Evolutionary conservation across 2,329 filamentous ascomycete species (phyloP).

Genomic region (Stagonosporopsis rhizophila): DNA sequence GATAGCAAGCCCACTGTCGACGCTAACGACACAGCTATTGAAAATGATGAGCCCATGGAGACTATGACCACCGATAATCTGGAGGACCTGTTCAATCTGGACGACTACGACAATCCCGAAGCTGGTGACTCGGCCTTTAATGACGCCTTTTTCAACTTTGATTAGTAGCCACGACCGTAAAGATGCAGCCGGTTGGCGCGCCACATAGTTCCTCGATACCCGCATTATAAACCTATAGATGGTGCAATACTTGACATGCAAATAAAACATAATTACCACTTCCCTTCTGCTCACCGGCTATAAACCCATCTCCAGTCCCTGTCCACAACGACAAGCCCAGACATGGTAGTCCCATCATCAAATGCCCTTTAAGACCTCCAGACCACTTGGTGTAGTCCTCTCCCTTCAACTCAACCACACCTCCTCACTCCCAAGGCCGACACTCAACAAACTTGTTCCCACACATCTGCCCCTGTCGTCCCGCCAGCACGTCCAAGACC

Average conservation of each 20-base stretch:
- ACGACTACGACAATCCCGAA: conserved; percentile 44
- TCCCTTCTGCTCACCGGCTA: not conserved
- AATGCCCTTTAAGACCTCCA: too few species aligned
- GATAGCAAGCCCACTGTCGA: conserved; percentile 10
- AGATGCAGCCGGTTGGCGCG: too few species aligned
- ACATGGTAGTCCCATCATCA: too few species aligned
- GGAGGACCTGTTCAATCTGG: conserved; percentile 47
- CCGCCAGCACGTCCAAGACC: conserved; percentile 5
- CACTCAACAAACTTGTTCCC: conserved; percentile 22
- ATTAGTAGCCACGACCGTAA: conserved; percentile 14
- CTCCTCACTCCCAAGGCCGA: conserved; percentile 8
- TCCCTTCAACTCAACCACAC: too few species aligned
- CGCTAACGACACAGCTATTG: conserved; percentile 2
- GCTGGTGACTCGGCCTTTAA: conserved; percentile 44
- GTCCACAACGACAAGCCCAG: too few species aligned
- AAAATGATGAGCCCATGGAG: conserved; percentile 34
- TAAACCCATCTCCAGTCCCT: too few species aligned
- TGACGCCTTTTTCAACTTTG: conserved; percentile 49
- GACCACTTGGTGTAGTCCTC: too few species aligned
- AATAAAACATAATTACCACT: not conserved
- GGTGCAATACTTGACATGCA: too few species aligned
- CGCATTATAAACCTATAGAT: not conserved
- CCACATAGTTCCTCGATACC: not conserved
- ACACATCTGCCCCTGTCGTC: conserved; percentile 7
- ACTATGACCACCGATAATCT: conserved; percentile 43